Evolutionary conservation across 2,329 filamentous ascomycete species (phyloP).

Genomic region (Aureobasidium sp.): DNA sequence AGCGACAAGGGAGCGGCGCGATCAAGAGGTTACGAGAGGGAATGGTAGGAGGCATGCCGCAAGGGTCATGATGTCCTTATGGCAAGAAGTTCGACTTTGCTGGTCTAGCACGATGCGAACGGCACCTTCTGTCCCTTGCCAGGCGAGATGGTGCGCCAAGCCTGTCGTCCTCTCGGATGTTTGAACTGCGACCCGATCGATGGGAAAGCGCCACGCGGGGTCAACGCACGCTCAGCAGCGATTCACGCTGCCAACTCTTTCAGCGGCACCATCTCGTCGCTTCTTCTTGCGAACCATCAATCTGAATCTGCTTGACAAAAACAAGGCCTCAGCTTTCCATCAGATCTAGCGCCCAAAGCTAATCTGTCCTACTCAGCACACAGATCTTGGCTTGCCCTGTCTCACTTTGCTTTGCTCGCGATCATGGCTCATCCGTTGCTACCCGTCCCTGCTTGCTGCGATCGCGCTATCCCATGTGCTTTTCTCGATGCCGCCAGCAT

Average conservation of each 20-base stretch:
- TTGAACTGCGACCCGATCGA: neutral
- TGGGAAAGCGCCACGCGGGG: neutral
- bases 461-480: neutral
- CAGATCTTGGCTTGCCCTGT: neutral
- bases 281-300: neutral
- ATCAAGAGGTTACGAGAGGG: neutral
- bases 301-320: neutral
- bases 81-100: neutral
- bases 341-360: neutral
- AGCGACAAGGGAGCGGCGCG: constrained; percentile 6
- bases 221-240: neutral
- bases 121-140: neutral
- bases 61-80: constrained; percentile 3
- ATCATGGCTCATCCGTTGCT: neutral
- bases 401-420: constrained; percentile 5
- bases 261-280: constrained; percentile 1
- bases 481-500: neutral
- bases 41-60: constrained; percentile 6
- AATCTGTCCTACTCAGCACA: neutral
- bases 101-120: neutral
- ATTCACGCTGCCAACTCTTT: neutral
- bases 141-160: neutral
- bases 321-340: constrained; percentile 1
- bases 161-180: neutral
- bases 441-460: neutral